Conservation (phyloP, 805 yeast genomes). For the Suhomyces kilbournensis region DNA sequence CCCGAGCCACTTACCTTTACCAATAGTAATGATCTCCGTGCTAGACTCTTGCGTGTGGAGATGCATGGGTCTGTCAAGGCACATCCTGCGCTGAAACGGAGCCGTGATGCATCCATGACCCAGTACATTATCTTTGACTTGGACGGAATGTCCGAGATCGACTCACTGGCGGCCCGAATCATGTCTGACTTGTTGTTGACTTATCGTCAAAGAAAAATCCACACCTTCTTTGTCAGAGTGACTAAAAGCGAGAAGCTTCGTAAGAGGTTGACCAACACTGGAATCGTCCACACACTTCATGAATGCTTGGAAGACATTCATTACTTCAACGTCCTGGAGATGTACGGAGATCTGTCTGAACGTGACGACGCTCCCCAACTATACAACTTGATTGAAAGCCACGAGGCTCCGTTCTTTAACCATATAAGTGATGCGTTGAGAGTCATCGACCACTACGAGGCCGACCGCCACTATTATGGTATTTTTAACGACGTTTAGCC, state of each 20-base stretch:
- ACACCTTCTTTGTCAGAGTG: constrained; percentile 36
- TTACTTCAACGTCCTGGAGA: constrained; percentile 15
- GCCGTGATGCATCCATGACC: constrained; percentile 37
- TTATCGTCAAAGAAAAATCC: constrained; percentile 30
- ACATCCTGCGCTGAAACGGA: constrained; percentile 40
- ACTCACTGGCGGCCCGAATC: constrained; percentile 42
- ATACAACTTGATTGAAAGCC: constrained; percentile 23
- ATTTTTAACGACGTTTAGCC: background rate
- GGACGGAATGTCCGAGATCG: constrained; percentile 41
- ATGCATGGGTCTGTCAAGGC: constrained; percentile 43
- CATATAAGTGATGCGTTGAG: constrained; percentile 40
- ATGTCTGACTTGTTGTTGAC: constrained; percentile 25
- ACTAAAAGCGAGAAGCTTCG: constrained; percentile 23
- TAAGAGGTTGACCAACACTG: constrained; percentile 26
- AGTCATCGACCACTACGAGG: constrained; percentile 36
- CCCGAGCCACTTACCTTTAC: constrained; percentile 46
- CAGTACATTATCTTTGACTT: constrained; percentile 40
- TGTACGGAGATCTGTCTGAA: constrained; percentile 5
- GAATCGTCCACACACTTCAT: constrained; percentile 24
- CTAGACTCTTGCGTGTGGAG: constrained; percentile 39
- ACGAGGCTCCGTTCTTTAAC: constrained; percentile 29
- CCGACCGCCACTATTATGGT: background rate
- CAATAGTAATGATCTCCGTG: constrained; percentile 37
- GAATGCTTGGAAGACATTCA: constrained; percentile 23
- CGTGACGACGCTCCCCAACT: constrained; percentile 16